Percentiles rank a stretch among this genome's conserved stretches.
phyloP scores from a whole-genome alignment of 2,329 filamentous ascomycete genomes.

The Xylariales sp. region DNA sequence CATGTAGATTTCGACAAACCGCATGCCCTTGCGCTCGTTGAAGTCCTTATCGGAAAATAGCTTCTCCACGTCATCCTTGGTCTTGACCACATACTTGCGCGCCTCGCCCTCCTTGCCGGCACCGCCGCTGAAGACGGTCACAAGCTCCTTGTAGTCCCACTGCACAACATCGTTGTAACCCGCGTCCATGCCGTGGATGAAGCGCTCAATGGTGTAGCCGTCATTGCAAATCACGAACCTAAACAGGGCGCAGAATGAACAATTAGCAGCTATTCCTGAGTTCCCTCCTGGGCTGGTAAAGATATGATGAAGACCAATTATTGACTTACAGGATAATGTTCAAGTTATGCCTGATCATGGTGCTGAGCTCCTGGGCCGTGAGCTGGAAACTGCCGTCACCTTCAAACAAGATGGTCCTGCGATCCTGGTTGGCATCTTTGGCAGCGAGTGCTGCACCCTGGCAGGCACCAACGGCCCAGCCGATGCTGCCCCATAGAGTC shows the following conservation, averaged over 20 bases:
- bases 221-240: constrained; percentile 83
- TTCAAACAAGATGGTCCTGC: constrained; percentile 78
- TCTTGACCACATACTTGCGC: constrained; percentile 64
- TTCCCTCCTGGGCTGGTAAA: too few relatives aligned
- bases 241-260: too few relatives aligned
- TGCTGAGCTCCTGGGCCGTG: constrained; percentile 78
- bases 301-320: too few relatives aligned
- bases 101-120: constrained; percentile 39
- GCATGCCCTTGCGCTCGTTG: constrained; percentile 46
- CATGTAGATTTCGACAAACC: constrained; percentile 82
- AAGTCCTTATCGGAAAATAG: constrained; percentile 64
- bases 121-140: constrained; percentile 62
- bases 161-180: constrained; percentile 74
- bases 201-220: constrained; percentile 85
- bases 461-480: constrained; percentile 55
- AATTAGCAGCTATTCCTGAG: background rate
- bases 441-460: constrained; percentile 69
- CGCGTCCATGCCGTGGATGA: constrained; percentile 78
- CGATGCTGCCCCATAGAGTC: constrained; percentile 67
- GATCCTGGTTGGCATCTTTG: constrained; percentile 50
- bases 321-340: constrained; percentile 67
- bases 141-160: constrained; percentile 70
- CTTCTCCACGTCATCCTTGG: constrained; percentile 61
- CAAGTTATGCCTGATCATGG: constrained; percentile 72
- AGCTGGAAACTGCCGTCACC: constrained; percentile 86